phyloP scores from a whole-genome alignment of 2,329 filamentous ascomycete species.

The Trichoderma simmonsii region DNA sequence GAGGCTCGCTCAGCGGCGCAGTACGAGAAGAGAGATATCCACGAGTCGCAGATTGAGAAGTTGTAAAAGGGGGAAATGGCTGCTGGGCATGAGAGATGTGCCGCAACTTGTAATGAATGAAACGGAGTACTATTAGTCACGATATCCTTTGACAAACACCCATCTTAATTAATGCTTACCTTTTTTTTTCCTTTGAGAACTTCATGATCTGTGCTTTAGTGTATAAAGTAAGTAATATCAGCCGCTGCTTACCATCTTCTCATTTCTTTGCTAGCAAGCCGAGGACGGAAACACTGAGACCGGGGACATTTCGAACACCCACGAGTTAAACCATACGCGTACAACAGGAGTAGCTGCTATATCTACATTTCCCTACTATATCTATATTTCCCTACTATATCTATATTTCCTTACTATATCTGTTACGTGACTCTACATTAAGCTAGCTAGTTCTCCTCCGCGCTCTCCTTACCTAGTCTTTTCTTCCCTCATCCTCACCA shows the following conservation, averaged over 20 bases:
- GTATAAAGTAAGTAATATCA: not conserved
- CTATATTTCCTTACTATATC: too few relatives aligned
- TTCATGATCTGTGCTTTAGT: not conserved
- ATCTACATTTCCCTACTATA: too few relatives aligned
- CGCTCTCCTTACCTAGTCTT: too few relatives aligned
- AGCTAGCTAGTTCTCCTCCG: too few relatives aligned
- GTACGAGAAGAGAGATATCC: slow-evolving; percentile 15
- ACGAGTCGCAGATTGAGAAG: slow-evolving; percentile 6
- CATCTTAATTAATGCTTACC: not conserved
- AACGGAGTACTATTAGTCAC: not conserved
- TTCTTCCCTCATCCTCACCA: too few relatives aligned
- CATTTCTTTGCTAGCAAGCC: too few relatives aligned
- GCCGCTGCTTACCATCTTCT: not conserved
- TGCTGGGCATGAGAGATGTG: not conserved
- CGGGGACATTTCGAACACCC: too few relatives aligned
- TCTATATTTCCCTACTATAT: too few relatives aligned
- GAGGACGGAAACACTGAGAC: too few relatives aligned
- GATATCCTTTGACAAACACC: not conserved
- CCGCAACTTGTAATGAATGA: not conserved
- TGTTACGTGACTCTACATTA: too few relatives aligned
- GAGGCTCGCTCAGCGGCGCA: not conserved
- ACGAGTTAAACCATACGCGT: too few relatives aligned
- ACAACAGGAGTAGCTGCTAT: too few relatives aligned
- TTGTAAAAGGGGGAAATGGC: not conserved
- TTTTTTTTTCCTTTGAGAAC: not conserved